Evolutionary conservation across 148 eudicot genomes (phyloP), one percentile per base, ranked within the genome.

Genomic region (Oxyria digyna): DNA sequence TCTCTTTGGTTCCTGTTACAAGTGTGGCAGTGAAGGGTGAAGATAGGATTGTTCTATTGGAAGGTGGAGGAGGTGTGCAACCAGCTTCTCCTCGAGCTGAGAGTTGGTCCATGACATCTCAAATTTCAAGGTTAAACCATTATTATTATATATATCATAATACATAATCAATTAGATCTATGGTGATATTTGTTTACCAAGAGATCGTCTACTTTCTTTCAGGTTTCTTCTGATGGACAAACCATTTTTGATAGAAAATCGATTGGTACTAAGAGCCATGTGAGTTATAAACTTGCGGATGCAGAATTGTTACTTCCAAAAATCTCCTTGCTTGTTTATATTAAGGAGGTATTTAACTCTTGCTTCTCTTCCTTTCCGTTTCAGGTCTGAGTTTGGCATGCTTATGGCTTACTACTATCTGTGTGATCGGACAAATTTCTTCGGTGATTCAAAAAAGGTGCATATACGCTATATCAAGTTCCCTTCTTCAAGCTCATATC

Each of bases 341-440:
- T 45, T 35, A 73, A 42, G 57, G 35, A 68, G 46, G 17, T 68
- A 24, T 27, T 37, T 72, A 4, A 59, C 33, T 48, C 41, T 55
- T 46, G 17, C 72, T 62, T 6, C 20, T 31, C 43, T 23, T 46
- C 31, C 20, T 41, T 69, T 49, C 67, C 23, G 50, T 52, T 81
- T 67, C 82, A 92, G 96, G 72, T 81, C 89, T 67, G 98, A 93
- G 75, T 83, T 89, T 82, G 98, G 98, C 69, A 71, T 72, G 52
- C 73, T 87, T 69, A 74, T 93, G 77, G 71, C 74, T 54, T 93
- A 93, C 77, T 87, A 75, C 69, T 93, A 85, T 85, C 21, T 93
- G 27, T 89, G 96, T 72, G 98, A 93, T 65, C 98, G 98, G 35
- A 93, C 98, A 74, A 78, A 77, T 82, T 50, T 91, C 71, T 83